These are phyloP conservation scores for Picea mariana DNA, from an alignment of 83 land plant genomes.

Conservation along the genomic window DNA sequence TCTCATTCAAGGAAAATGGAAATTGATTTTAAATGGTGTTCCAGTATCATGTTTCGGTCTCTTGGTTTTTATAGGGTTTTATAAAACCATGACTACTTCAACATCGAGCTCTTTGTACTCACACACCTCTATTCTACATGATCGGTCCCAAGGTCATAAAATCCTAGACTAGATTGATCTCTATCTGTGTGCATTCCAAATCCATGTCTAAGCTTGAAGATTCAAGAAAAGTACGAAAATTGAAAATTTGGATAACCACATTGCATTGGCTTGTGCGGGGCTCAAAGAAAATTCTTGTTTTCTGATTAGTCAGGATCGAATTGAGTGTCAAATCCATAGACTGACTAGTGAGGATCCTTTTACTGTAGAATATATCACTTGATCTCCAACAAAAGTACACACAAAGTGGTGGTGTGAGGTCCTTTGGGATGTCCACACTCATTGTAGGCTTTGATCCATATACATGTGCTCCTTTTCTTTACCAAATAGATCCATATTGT, in stretches of 20 bases:
- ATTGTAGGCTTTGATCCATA: conserved; percentile 94
- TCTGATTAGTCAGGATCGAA: conserved; percentile 79
- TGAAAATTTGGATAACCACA: conserved; percentile 80
- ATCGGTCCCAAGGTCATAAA: too few species aligned
- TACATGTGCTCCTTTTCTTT: conserved; percentile 70
- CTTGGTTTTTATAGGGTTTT: too few species aligned
- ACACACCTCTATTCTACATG: too few species aligned
- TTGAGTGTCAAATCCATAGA: conserved; percentile 95
- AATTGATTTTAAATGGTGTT: too few species aligned
- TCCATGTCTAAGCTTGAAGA: too few species aligned
- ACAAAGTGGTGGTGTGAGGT: conserved; percentile 95
- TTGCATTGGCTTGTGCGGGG: conserved; percentile 94
- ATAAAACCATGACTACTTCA: too few species aligned
- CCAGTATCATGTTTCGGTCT: too few species aligned
- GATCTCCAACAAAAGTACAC: conserved; percentile 98
- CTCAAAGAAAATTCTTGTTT: too few species aligned
- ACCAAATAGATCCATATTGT: conserved; percentile 91
- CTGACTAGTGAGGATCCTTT: conserved; percentile 96
- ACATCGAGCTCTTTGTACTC: too few species aligned
- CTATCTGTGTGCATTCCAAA: too few species aligned
- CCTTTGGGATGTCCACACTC: conserved; percentile 92
- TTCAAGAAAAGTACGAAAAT: conserved; percentile 67
- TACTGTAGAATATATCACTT: conserved; percentile 95
- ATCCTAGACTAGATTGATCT: too few species aligned
- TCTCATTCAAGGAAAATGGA: too few species aligned